Conservation (phyloP, 2,329 filamentous ascomycete genomes). For the Colletotrichum costaricense region DNA sequence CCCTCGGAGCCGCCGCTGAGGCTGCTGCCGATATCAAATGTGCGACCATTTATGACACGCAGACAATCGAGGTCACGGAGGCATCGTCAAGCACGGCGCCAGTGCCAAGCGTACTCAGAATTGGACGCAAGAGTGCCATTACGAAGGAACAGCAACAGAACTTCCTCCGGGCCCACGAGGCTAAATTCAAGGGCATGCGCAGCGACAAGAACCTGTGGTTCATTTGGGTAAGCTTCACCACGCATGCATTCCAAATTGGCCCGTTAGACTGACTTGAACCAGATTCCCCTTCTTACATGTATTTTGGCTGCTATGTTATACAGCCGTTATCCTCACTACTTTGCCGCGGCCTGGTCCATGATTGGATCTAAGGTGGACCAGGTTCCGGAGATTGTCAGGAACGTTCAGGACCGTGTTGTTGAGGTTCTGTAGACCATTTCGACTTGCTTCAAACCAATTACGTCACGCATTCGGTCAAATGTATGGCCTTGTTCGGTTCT, state of each 20-base stretch:
- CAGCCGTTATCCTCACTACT: slow-evolving; percentile 62
- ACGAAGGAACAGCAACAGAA: slow-evolving; percentile 75
- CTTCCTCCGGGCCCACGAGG: slow-evolving; percentile 69
- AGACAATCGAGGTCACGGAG: slow-evolving; percentile 50
- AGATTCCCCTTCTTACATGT: slow-evolving; percentile 63
- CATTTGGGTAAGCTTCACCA: slow-evolving; percentile 67
- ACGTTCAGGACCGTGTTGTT: slow-evolving; percentile 39
- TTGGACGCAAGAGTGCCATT: slow-evolving; percentile 72
- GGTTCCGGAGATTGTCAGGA: slow-evolving; percentile 28
- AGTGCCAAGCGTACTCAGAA: slow-evolving; percentile 60
- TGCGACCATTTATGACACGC: slow-evolving; percentile 60
- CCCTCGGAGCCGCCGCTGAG: slow-evolving; percentile 67
- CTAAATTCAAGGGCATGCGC: slow-evolving; percentile 71
- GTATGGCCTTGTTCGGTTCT: slow-evolving; percentile 7
- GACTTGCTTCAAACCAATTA: neutral
- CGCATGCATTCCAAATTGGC: too few species aligned
- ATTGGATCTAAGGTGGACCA: slow-evolving; percentile 32
- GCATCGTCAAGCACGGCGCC: slow-evolving; percentile 36
- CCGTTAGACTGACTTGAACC: slow-evolving; percentile 37
- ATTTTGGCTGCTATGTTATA: slow-evolving; percentile 63
- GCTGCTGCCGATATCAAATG: slow-evolving; percentile 70
- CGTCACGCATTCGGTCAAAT: neutral
- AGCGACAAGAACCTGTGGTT: slow-evolving; percentile 76
- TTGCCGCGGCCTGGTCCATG: slow-evolving; percentile 38
- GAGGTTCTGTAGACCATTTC: slow-evolving; percentile 37